Conservation (phyloP, 305 asterid species). For the Withania somnifera region DNA sequence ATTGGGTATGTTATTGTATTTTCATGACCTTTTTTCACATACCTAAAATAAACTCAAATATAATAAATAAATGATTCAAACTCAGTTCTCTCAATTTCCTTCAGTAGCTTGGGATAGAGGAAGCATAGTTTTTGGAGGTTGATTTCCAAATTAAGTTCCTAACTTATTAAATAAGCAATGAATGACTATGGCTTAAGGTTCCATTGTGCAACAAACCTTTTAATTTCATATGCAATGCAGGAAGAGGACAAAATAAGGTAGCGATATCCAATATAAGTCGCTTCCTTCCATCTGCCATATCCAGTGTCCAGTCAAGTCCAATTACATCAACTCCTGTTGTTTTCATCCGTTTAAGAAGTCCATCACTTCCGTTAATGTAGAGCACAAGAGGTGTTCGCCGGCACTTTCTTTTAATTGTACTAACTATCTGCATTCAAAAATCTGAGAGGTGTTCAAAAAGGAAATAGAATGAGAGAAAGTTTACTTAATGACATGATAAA, state of each 20-base stretch:
- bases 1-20: too few relatives aligned
- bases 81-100: too few relatives aligned
- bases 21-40: too few relatives aligned
- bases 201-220: constrained; percentile 34
- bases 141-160: too few relatives aligned
- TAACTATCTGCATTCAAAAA: constrained; percentile 52
- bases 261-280: constrained; percentile 86
- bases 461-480: not conserved
- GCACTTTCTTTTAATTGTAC: constrained; percentile 54
- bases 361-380: constrained; percentile 87
- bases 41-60: not conserved
- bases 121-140: too few relatives aligned
- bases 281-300: constrained; percentile 76
- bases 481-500: not conserved
- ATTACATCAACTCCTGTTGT: constrained; percentile 80
- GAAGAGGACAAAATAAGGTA: constrained; percentile 65
- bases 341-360: constrained; percentile 79
- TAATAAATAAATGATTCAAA: too few relatives aligned
- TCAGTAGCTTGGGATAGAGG: too few relatives aligned
- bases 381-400: constrained; percentile 81
- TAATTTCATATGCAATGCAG: constrained; percentile 60
- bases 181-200: not conserved
- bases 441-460: constrained; percentile 13
- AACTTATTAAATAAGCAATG: not conserved
- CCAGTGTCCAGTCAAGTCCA: constrained; percentile 92